Base-by-base conservation (phyloP, 441 rosid genomes). In the Dalechampia spathulata region DNA sequence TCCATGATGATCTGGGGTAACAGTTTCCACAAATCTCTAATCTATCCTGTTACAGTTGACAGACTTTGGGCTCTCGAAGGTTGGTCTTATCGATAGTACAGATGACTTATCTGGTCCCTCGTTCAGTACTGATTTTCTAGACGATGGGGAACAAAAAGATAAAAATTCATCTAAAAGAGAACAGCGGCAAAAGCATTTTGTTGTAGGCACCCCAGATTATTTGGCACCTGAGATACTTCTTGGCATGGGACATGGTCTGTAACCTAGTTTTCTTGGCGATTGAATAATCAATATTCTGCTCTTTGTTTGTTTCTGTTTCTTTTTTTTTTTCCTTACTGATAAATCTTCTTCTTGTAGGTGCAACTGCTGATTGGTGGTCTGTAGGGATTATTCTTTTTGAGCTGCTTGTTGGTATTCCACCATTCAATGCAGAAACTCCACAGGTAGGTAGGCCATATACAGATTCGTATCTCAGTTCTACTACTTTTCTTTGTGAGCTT, bases 281-380 rank as follows among this genome's bases (percentile, higher is more conserved):
- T n/a, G n/a, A n/a, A n/a, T n/a, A n/a, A n/a, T n/a, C n/a, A n/a
- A 61, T 68, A 60, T 42, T 46, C 36, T 53, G 19, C 62, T 55
- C n/a, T n/a, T n/a, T n/a, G n/a, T n/a, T n/a, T n/a, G n/a, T n/a
- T n/a, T n/a, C n/a, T n/a, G n/a, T n/a, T n/a, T n/a, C n/a, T n/a
- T n/a, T n/a, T n/a, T n/a, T n/a, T n/a, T n/a, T n/a, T n/a, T 57
- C 39, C 53, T 34, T 57, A 23, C 59, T 34, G 49, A 45, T 62
- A 55, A 62, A 44, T 67, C 62, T 53, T 15, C n/a, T n/a, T n/a
- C 48, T 65, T 68, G 52, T 58, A 90, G 97, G 95, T 65, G 82
- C 81, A 73, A 87, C 97, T 55, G 96, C 99, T 44, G 97, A 94
- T 77, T 87, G 97, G 98, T 94, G 99, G 99, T 94, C 99, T 25